phyloP scores from a whole-genome alignment of 371 early-diverging fungal species.

The Saksenaea vasiformis region DNA sequence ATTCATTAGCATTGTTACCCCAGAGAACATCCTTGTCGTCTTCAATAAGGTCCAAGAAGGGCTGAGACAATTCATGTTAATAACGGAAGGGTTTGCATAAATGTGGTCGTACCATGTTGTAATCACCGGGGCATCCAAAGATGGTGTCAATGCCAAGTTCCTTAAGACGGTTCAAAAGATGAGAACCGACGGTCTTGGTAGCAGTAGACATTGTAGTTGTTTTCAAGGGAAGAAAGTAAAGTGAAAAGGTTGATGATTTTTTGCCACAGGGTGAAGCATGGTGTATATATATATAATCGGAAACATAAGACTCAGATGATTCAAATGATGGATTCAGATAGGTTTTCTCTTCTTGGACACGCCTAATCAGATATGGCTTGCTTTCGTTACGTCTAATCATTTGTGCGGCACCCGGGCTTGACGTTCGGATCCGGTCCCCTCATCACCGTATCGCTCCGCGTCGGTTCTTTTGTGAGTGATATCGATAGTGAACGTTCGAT shows the following conservation, averaged over 20 bases:
- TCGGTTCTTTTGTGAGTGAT: neutral
- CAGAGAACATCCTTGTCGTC: slow-evolving; percentile 40
- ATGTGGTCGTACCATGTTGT: slow-evolving; percentile 38
- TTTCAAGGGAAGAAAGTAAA: neutral
- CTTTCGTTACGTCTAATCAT: neutral
- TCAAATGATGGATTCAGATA: neutral
- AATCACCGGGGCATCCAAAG: slow-evolving; percentile 54
- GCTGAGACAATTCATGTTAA: slow-evolving; percentile 12
- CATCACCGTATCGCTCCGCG: neutral
- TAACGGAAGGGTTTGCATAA: neutral
- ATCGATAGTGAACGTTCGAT: neutral
- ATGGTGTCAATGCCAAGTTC: slow-evolving; percentile 45
- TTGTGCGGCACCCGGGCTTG: neutral
- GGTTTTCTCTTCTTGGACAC: neutral
- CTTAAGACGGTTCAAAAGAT: slow-evolving; percentile 43
- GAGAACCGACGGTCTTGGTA: slow-evolving; percentile 30
- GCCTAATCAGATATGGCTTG: neutral
- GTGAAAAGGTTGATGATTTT: neutral
- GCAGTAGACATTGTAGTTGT: neutral
- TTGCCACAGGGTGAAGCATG: neutral
- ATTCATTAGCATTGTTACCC: slow-evolving; percentile 46
- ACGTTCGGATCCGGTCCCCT: neutral
- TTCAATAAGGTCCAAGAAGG: slow-evolving; percentile 33
- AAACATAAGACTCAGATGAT: slow-evolving; percentile 5
- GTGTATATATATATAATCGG: neutral